Evolutionary conservation across 139 green algal species (phyloP).

Genomic region (Limnomonas spitsbergensis): DNA sequence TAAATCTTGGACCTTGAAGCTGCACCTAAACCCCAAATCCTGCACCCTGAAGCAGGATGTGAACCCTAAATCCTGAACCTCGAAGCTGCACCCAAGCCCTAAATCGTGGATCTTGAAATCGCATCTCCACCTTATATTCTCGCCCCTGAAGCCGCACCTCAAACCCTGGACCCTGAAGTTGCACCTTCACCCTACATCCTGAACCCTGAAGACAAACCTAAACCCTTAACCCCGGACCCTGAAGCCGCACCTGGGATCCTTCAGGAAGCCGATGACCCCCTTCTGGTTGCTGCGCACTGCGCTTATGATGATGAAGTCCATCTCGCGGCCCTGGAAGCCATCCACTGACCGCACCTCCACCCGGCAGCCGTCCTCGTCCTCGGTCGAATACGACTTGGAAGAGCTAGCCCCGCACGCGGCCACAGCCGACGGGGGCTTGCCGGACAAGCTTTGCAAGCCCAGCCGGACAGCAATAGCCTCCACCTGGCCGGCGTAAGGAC

Average conservation of each 20-base stretch:
- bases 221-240: background rate
- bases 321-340: conserved; percentile 79
- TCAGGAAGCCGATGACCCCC: conserved; percentile 53
- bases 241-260: conserved; percentile 53
- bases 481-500: conserved; percentile 1
- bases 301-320: conserved; percentile 71
- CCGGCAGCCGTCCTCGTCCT: conserved; percentile 3
- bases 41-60: too few species aligned
- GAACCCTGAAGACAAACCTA: background rate
- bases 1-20: too few species aligned
- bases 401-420: too few species aligned
- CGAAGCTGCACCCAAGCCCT: too few species aligned
- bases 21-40: too few species aligned
- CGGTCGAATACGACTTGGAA: too few species aligned
- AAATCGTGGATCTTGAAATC: background rate
- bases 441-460: too few species aligned
- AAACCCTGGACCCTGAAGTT: background rate
- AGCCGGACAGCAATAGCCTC: background rate
- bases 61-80: too few species aligned
- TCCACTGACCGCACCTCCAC: conserved; percentile 81
- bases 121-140: background rate
- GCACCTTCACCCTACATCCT: background rate
- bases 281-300: conserved; percentile 38
- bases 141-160: background rate
- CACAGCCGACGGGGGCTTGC: too few species aligned